A percentile compares a stretch with the other conserved stretches of the same genome.
Evolutionary conservation across 2,329 filamentous ascomycete genomes (phyloP).

Genomic region (Xylaria hypoxylon): DNA sequence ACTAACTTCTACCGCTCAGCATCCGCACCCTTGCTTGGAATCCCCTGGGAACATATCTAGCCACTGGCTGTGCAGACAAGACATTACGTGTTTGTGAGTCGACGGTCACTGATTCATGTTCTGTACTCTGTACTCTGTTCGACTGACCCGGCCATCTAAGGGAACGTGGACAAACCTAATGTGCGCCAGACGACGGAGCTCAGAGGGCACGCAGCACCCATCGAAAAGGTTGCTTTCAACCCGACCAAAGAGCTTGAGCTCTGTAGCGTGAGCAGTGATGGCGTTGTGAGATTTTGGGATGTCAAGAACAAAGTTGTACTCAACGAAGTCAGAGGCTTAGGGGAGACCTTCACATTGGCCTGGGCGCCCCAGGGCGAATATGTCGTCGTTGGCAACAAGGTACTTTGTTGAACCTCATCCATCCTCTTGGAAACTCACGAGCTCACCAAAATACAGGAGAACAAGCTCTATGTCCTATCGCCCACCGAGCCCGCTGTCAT

Average conservation of each 20-base stretch:
- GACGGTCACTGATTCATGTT: background rate
- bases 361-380: constrained; percentile 79
- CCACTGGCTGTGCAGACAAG: constrained; percentile 79
- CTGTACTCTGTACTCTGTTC: background rate
- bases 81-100: constrained; percentile 78
- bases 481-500: constrained; percentile 68
- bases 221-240: constrained; percentile 83
- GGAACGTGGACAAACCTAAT: constrained; percentile 81
- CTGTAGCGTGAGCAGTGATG: constrained; percentile 79
- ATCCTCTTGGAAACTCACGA: background rate
- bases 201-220: constrained; percentile 71
- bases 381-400: constrained; percentile 79
- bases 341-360: constrained; percentile 75
- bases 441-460: constrained; percentile 58
- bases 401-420: constrained; percentile 49
- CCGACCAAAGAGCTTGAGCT: constrained; percentile 81
- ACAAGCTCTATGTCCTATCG: constrained; percentile 72
- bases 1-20: constrained; percentile 56
- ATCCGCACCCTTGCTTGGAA: constrained; percentile 90
- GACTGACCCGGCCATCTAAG: constrained; percentile 51
- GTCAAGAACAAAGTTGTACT: constrained; percentile 77
- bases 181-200: constrained; percentile 81
- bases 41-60: constrained; percentile 82
- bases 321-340: constrained; percentile 75
- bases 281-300: constrained; percentile 83